phyloP scores from a whole-genome alignment of 2,329 filamentous ascomycete species.

The Podosphaera leucotricha region DNA sequence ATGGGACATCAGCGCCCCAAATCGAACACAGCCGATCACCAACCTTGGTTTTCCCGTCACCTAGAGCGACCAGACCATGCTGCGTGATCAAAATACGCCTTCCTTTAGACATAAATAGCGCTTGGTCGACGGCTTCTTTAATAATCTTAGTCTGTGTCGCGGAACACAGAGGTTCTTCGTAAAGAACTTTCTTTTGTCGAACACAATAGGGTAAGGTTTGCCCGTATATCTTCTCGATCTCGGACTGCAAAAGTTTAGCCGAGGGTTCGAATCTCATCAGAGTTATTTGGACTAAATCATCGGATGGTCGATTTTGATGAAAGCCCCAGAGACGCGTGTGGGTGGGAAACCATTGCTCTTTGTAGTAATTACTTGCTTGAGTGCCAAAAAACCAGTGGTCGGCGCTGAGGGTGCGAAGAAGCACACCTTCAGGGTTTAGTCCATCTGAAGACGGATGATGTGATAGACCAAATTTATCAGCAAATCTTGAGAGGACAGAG shows the following conservation, averaged over 20 bases:
- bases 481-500: neutral
- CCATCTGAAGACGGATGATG: neutral
- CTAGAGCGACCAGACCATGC: constrained; percentile 1
- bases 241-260: neutral
- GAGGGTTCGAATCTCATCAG: too few relatives aligned
- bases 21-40: constrained; percentile 1
- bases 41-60: neutral
- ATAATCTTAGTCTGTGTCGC: neutral
- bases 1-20: constrained; percentile 2
- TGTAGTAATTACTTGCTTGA: neutral
- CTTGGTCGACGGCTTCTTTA: neutral
- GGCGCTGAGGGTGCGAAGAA: neutral
- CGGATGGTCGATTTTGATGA: too few relatives aligned
- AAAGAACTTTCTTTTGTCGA: too few relatives aligned
- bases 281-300: too few relatives aligned
- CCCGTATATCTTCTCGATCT: neutral
- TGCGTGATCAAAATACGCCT: constrained; percentile 2
- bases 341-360: constrained; percentile 1
- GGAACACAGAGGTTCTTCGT: too few relatives aligned
- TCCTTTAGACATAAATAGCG: neutral
- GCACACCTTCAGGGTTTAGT: neutral
- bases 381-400: constrained; percentile 1
- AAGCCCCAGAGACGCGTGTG: neutral
- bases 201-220: neutral
- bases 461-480: neutral